Evolutionary conservation across 768 basidiomycete species (phyloP).

Genomic region (Daedalea quercina): DNA sequence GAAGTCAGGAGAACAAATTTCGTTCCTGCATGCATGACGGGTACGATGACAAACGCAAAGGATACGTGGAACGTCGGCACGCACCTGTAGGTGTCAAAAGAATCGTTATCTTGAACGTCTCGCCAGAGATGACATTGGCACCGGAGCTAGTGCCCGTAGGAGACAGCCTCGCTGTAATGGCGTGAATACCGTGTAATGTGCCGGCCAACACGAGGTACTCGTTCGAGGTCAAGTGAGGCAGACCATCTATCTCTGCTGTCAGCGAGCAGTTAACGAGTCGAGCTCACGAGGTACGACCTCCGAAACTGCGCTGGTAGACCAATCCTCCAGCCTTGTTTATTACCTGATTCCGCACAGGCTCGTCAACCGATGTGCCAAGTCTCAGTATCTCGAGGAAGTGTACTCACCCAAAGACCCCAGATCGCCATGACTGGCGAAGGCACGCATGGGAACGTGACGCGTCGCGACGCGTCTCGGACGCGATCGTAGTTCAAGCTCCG

Average conservation of each 20-base stretch:
- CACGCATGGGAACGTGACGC: constrained; percentile 18
- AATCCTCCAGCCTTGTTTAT: constrained; percentile 99
- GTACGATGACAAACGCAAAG: not conserved
- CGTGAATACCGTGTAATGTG: constrained; percentile 95
- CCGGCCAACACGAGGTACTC: constrained; percentile 95
- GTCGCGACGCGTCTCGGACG: too few species aligned
- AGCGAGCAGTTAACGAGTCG: not conserved
- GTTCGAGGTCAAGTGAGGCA: constrained; percentile 85
- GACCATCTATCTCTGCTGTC: constrained; percentile 56
- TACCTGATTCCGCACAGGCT: constrained; percentile 41
- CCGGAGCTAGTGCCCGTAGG: constrained; percentile 81
- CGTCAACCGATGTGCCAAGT: too few species aligned
- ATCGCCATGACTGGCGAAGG: constrained; percentile 52
- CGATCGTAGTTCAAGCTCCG: constrained; percentile 13
- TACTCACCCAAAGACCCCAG: constrained; percentile 75
- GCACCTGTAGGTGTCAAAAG: constrained; percentile 85
- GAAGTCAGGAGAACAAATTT: constrained; percentile 94
- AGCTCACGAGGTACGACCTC: constrained; percentile 44
- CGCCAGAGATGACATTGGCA: constrained; percentile 92
- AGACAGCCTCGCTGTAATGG: constrained; percentile 90
- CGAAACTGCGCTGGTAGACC: constrained; percentile 88
- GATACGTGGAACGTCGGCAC: not conserved
- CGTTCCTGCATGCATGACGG: constrained; percentile 59
- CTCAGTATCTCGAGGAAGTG: not conserved
- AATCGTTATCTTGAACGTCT: constrained; percentile 92